Base-by-base conservation (phyloP, 169 alveolate genomes). In the Blepharisma undulans region DNA sequence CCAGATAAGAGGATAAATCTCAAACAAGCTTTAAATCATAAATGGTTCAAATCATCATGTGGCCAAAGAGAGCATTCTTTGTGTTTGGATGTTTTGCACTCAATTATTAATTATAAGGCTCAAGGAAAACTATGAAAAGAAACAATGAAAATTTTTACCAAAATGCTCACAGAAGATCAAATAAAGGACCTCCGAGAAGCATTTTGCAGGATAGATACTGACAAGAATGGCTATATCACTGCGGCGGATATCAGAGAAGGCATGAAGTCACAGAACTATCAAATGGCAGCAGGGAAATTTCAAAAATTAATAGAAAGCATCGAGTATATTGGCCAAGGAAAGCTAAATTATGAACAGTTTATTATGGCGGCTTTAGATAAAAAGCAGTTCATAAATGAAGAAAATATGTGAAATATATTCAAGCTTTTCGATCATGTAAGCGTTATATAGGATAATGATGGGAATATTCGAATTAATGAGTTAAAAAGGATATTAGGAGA, bases 21-120 rank as follows among this genome's bases (percentile, higher is more conserved):
- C 18, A 33, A 25, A 16, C 21, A 2, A 84, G 93, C 87, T 8
- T 59, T 92, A 30, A 72, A 84, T 12, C 92, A 92, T 34, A 59
- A 76, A 88, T 91, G 93, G 91, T 86, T 91, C 29, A 72, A 30
- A 36, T 22, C 27, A 82, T 32, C 89, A 32, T 4, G 25, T 33
- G 2, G 72, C 10, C 25, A 21, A 33, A n/a, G 32, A 33, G 34
- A 84, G 10, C 8, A 84, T 22, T 21, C 22, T 60, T 72, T 61
- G 25, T 27, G 29, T 27, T 19, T 21, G 8, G 82, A 30, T 3
- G 89, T 82, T 34, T 30, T 82, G 5, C 27, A 82, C 25, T 21
- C 33, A n/a, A 21, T 86, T n/a, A 66, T 30, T 21, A 72, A 72
- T 21, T 72, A 71, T 36, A 86, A 86, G 71, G 91, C 91, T 3